Evolutionary conservation across 176 grass and related monocot species (phyloP).

Genomic region (Pharus latifolius): DNA sequence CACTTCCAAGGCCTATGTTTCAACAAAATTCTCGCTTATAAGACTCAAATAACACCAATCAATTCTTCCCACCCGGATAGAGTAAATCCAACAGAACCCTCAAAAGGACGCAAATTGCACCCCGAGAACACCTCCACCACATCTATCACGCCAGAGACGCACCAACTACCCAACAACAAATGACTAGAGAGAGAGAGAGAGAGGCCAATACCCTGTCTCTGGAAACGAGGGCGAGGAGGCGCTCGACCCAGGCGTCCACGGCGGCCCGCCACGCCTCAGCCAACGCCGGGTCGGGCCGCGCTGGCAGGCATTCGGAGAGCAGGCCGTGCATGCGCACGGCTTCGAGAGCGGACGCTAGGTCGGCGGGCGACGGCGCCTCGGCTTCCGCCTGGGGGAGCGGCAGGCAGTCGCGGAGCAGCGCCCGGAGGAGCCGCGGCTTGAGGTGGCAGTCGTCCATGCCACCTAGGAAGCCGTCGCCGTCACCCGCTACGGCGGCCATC

Average conservation of each 20-base stretch:
- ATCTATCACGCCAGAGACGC: not conserved
- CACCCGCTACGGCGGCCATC: no score
- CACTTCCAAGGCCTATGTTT: no score
- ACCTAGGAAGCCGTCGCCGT: not conserved
- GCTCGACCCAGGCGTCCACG: constrained; percentile 39
- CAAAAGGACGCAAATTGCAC: not conserved
- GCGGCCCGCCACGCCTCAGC: constrained; percentile 22
- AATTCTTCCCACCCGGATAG: not conserved
- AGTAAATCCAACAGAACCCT: not conserved
- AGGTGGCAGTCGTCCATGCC: constrained; percentile 16
- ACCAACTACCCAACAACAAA: not conserved
- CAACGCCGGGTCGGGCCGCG: constrained; percentile 4
- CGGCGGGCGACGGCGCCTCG: not conserved
- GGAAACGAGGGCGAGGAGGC: constrained; percentile 16
- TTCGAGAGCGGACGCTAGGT: constrained; percentile 7
- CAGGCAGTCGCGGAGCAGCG: constrained; percentile 18
- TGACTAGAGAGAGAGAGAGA: not conserved
- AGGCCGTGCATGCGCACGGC: constrained; percentile 26
- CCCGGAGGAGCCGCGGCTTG: constrained; percentile 17
- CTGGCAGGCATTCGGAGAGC: constrained; percentile 8
- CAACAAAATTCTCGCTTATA: no score
- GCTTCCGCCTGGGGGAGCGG: not conserved
- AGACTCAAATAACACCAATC: not conserved
- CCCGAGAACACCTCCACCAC: not conserved
- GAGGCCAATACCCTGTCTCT: constrained; percentile 27